Conservation (phyloP, 345 rosid species). For the Limnanthes douglasii region DNA sequence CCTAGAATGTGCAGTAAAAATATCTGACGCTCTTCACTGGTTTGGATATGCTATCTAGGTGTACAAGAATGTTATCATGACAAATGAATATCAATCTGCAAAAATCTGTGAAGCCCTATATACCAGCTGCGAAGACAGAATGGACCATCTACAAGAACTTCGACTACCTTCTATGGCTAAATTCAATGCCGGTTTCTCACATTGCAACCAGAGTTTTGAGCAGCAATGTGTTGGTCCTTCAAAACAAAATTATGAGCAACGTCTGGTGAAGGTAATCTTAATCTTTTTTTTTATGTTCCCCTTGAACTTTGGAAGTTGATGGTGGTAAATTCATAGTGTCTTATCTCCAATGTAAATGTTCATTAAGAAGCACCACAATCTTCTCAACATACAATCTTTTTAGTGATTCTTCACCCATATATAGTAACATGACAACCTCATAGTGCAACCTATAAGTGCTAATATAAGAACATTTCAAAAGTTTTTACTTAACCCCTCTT, state of each 20-base stretch:
- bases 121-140: conserved; percentile 78
- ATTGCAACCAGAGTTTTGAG: conserved; percentile 86
- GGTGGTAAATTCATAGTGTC: too few species aligned
- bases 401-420: too few species aligned
- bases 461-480: too few species aligned
- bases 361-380: too few species aligned
- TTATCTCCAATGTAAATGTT: too few species aligned
- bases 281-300: too few species aligned
- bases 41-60: conserved; percentile 32
- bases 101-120: conserved; percentile 77
- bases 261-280: conserved; percentile 73
- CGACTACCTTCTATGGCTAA: conserved; percentile 99
- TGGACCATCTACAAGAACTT: conserved; percentile 98
- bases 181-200: conserved; percentile 85
- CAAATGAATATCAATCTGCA: conserved; percentile 71
- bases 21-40: conserved; percentile 6
- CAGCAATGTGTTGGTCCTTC: conserved; percentile 85
- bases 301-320: too few species aligned
- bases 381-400: too few species aligned
- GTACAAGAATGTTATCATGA: conserved; percentile 46
- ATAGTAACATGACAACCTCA: too few species aligned
- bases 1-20: too few species aligned
- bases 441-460: too few species aligned
- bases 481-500: too few species aligned
- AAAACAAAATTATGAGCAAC: conserved; percentile 60